Percentiles rank a stretch among this genome's conserved stretches.
Evolutionary conservation across 768 basidiomycete genomes (phyloP).

Genomic region (Kwoniella mangroviensis): DNA sequence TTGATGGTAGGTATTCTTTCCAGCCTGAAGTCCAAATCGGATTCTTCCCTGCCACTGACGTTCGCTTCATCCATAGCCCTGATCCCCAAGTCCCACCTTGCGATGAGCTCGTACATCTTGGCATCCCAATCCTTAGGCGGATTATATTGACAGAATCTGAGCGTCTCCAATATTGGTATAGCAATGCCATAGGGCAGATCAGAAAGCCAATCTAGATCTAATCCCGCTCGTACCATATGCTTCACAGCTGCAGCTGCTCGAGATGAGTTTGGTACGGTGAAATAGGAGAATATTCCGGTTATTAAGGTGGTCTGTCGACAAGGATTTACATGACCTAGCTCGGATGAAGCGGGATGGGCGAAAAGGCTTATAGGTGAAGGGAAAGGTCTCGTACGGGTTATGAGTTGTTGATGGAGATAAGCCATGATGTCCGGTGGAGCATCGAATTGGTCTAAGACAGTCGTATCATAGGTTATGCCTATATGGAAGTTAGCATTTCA

Average conservation of each 20-base stretch:
- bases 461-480: slow-evolving; percentile 21
- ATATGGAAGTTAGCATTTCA: not conserved
- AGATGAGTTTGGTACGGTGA: slow-evolving; percentile 2
- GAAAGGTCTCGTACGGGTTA: slow-evolving; percentile 26
- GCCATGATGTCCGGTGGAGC: slow-evolving; percentile 79
- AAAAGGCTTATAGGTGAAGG: slow-evolving; percentile 23
- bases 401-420: slow-evolving; percentile 62
- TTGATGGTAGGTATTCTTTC: slow-evolving; percentile 28
- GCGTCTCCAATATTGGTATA: slow-evolving; percentile 78
- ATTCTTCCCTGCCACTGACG: slow-evolving; percentile 4
- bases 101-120: slow-evolving; percentile 71
- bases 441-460: slow-evolving; percentile 64
- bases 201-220: slow-evolving; percentile 40
- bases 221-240: slow-evolving; percentile 35
- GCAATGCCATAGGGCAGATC: slow-evolving; percentile 49
- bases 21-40: not conserved
- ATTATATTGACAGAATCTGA: slow-evolving; percentile 78
- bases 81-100: slow-evolving; percentile 74
- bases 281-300: slow-evolving; percentile 29
- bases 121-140: slow-evolving; percentile 76
- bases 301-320: slow-evolving; percentile 27
- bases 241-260: slow-evolving; percentile 29
- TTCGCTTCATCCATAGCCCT: slow-evolving; percentile 17
- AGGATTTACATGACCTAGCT: slow-evolving; percentile 27
- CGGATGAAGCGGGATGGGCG: not conserved